Evolutionary conservation across 2,329 filamentous ascomycete species (phyloP), one percentile per base, ranked within the genome.

Genomic region (Fusarium caatingaense): DNA sequence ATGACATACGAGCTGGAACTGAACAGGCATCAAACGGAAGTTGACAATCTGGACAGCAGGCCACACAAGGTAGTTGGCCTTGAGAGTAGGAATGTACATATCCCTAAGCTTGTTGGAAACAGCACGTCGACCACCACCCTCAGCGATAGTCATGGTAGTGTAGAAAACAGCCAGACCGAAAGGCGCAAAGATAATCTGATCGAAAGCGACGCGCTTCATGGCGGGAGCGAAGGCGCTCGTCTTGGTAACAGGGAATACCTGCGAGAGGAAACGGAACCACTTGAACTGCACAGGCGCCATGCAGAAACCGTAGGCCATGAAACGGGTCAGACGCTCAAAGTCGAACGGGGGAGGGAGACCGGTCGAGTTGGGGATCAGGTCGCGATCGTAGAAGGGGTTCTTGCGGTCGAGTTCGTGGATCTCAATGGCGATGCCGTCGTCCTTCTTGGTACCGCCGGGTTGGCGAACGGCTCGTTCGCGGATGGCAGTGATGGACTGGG

Each of bases 51-150:
- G 96, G 46, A 99, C 96, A 8, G 92, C 89, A 25, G 96, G 96
- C 96, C 96, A 99, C 25, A 99, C 88, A 74, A 97, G 85, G 76
- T 92, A 99, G 82, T 99, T 99, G 73, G 95, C 94, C 85, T 98
- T 97, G 72, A 99, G 85, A 11, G 96, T 95, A 16, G 95, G 94
- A 61, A 98, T 80, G 79, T 97, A 99, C 82, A 98, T 94, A 78
- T 98, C 95, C 76, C 92, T 88, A 74, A 99, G 90, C 85, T 99
- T 99, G 78, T 91, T 87, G 66, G 86, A 83, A 51, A 99, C 86
- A 10, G 93, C 94, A 64, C 92, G 87, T 75, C 88, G 89, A 32
- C 94, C 93, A 61, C 96, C 96, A 27, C 96, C 96, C 82, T 99
- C 96, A 15, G 95, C 93, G 18, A 98, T 81, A 0, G 96, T 98